Evolutionary conservation across 2,329 filamentous ascomycete genomes (phyloP).

Genomic region (Microascus cirrosus): DNA sequence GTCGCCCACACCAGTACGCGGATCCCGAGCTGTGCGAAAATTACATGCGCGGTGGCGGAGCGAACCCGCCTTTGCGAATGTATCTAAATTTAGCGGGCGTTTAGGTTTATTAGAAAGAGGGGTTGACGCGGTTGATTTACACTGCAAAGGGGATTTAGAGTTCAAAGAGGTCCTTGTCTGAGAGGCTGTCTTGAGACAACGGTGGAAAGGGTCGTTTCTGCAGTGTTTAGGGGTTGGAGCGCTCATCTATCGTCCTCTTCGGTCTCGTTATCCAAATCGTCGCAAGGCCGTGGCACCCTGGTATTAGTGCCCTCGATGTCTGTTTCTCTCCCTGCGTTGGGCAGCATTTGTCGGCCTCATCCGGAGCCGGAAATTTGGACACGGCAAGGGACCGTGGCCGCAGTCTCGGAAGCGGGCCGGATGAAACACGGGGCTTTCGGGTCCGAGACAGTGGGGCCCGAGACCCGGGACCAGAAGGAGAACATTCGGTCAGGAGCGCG

Average conservation of each 20-base stretch:
- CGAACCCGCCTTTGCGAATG: background rate
- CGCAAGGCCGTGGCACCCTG: background rate
- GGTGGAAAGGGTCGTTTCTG: background rate
- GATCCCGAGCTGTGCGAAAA: background rate
- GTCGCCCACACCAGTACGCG: background rate
- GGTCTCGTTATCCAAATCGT: background rate
- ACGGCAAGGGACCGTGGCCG: no score
- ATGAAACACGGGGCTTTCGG: no score
- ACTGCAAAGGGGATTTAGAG: background rate
- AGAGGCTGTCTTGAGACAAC: background rate
- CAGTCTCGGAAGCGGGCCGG: no score
- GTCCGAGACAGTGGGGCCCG: no score
- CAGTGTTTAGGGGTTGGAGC: no score
- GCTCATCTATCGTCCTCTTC: background rate
- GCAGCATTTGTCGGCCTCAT: background rate
- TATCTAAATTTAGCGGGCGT: background rate
- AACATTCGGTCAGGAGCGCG: no score
- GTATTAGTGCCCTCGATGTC: background rate
- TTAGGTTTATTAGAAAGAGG: background rate
- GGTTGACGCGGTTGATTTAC: background rate
- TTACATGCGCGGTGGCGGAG: slow-evolving; percentile 1
- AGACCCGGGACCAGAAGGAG: no score
- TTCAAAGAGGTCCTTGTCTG: background rate
- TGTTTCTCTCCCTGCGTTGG: background rate
- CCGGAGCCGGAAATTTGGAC: no score